phyloP scores from a whole-genome alignment of 179 eudicot species.

The Corrigiola litoralis region DNA sequence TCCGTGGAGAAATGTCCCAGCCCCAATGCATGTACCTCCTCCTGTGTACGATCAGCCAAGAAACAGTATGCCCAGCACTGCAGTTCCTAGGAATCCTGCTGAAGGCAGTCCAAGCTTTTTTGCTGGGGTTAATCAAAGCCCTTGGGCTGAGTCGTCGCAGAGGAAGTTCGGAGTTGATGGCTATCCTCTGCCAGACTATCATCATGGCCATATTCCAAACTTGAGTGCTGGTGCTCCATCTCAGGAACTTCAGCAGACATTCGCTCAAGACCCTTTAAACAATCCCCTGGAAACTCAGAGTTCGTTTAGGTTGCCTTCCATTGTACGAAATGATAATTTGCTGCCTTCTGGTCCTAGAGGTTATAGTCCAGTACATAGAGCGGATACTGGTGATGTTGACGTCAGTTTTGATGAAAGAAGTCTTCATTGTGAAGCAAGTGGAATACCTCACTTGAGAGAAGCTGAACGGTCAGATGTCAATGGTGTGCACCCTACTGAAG shows the following conservation, averaged over 20 bases:
- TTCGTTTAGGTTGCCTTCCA: conserved; percentile 25
- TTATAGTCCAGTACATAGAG: conserved; percentile 24
- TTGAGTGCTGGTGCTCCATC: conserved; percentile 23
- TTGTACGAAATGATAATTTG: conserved; percentile 20
- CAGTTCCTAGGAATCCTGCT: conserved; percentile 41
- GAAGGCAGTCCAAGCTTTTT: conserved; percentile 57
- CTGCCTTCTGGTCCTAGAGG: conserved; percentile 25
- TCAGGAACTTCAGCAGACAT: conserved; percentile 36
- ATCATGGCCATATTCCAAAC: conserved; percentile 37
- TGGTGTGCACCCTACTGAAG: conserved; percentile 13
- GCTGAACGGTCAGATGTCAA: conserved; percentile 22
- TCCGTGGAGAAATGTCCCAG: conserved; percentile 50
- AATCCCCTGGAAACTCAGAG: conserved; percentile 27
- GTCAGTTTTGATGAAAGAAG: conserved; percentile 32
- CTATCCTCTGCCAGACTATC: conserved; percentile 40
- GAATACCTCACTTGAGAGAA: conserved; percentile 17
- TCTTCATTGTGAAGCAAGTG: conserved; percentile 22
- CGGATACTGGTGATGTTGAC: conserved; percentile 24
- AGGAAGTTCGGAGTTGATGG: conserved; percentile 48
- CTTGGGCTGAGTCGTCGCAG: conserved; percentile 58
- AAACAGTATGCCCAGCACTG: conserved; percentile 41
- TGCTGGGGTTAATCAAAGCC: conserved; percentile 58
- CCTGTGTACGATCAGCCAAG: conserved; percentile 53
- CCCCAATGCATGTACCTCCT: conserved; percentile 41
- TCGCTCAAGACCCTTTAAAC: conserved; percentile 33